Evolutionary conservation across 768 basidiomycete species (phyloP).

Genomic region (Lactifluus rugatus): DNA sequence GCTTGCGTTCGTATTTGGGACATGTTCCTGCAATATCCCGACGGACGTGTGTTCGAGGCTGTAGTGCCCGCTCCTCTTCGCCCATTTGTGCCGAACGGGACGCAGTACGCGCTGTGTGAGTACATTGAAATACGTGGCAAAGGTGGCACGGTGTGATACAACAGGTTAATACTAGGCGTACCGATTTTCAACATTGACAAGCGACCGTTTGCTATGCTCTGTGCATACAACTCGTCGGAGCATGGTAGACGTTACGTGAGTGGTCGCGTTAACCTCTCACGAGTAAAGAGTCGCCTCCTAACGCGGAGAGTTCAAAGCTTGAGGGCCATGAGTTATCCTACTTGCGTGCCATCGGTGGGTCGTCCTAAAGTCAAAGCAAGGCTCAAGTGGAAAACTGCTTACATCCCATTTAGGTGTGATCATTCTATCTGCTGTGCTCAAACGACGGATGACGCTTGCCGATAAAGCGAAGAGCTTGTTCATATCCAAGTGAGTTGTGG

Average conservation of each 20-base stretch:
- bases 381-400: background rate
- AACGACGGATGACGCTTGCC: slow-evolving; percentile 85
- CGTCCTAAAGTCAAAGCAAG: too few relatives aligned
- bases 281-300: background rate
- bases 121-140: background rate
- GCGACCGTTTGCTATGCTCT: slow-evolving; percentile 81
- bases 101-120: slow-evolving; percentile 84
- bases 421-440: slow-evolving; percentile 85
- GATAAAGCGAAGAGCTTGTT: slow-evolving; percentile 91
- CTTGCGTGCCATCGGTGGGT: slow-evolving; percentile 73
- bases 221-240: slow-evolving; percentile 81
- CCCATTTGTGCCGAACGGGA: slow-evolving; percentile 67
- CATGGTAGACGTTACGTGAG: slow-evolving; percentile 70
- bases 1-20: slow-evolving; percentile 68
- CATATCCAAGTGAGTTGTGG: slow-evolving; percentile 66
- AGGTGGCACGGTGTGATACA: background rate
- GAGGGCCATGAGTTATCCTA: slow-evolving; percentile 90
- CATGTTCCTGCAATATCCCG: slow-evolving; percentile 71
- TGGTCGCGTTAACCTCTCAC: slow-evolving; percentile 20
- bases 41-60: slow-evolving; percentile 82
- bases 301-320: slow-evolving; percentile 35
- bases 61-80: slow-evolving; percentile 77
- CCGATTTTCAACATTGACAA: slow-evolving; percentile 92
- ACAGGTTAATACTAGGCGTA: slow-evolving; percentile 46
- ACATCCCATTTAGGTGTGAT: slow-evolving; percentile 53